Evolutionary conservation across 2,329 filamentous ascomycete genomes (phyloP), one percentile per base, ranked within the genome.

Genomic region (Neocatenulostroma microsporum): DNA sequence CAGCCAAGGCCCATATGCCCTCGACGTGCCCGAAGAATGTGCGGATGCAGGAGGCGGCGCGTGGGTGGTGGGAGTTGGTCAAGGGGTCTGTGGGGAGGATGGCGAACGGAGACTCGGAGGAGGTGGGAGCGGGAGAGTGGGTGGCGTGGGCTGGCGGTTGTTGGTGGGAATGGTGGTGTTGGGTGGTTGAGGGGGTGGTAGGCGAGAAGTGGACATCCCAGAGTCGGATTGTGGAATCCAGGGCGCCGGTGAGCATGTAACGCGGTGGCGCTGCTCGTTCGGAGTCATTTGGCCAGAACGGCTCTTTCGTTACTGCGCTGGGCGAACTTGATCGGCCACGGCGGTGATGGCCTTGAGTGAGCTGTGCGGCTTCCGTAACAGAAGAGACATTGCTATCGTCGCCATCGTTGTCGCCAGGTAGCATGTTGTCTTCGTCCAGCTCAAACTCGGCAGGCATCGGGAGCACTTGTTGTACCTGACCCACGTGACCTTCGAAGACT

Each of bases 1-100:
- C 89, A 0, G 84, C 85, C 3, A 98, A 71, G 5, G 84, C 83
- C 91, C 91, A 98, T 14, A 98, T 82, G 21, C 91, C 91, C 61
- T 98, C 91, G 15, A 98, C 76, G 54, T 98, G 91, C 0, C 91
- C 91, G 57, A 96, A 98, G 69, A 95, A 94, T 21, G 86, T 94
- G 44, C 86, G 83, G 21, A 95, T 72, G 53, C 85, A 94, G 45
- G 78, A 77, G 34, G 51, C 48, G 8, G 54, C 53, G 23, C 55
- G 50, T 3, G 56, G 56, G 4, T 46, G 45, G 36, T 58, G 55
- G 5, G 54, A 57, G 39, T 57, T 57, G 17, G 51, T 60, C 14
- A 57, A 43, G 4, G 54, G 54, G 29, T 58, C 56, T 12, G 54
- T 58, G 10, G 54, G 54, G 2, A 58, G 46, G 10, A 54, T 50